phyloP scores from a whole-genome alignment of 768 basidiomycete species.

The Mycena kentingensis region DNA sequence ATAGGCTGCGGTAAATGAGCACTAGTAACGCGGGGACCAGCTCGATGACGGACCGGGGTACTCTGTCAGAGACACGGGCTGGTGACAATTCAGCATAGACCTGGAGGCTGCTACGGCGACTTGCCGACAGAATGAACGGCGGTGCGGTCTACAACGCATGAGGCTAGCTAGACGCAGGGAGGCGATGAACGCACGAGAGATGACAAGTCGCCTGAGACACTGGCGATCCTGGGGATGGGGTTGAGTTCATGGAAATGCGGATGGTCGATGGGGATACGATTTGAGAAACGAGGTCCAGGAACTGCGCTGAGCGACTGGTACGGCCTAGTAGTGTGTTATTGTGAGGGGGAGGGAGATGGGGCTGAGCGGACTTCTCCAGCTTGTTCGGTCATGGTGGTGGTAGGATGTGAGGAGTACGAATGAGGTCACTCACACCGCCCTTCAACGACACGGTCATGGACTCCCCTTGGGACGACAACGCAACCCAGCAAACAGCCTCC shows the following conservation, averaged over 20 bases:
- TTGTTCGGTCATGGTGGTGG: conserved; percentile 35
- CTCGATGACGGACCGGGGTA: conserved; percentile 67
- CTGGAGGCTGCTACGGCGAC: not conserved
- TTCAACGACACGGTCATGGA: conserved; percentile 39
- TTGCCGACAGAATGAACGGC: conserved; percentile 80
- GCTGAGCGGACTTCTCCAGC: conserved; percentile 41
- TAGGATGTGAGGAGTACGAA: not conserved
- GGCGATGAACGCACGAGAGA: conserved; percentile 46
- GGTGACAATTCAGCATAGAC: not conserved
- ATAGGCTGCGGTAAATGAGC: conserved; percentile 61
- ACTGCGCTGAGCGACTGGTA: conserved; percentile 80
- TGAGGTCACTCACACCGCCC: not conserved
- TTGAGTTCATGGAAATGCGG: conserved; percentile 10
- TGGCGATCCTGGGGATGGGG: conserved; percentile 61
- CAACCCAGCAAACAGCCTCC: conserved; percentile 32
- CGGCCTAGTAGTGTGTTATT: conserved; percentile 48
- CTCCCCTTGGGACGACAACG: conserved; percentile 62
- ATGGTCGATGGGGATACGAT: conserved; percentile 54
- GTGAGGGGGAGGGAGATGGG: conserved; percentile 26
- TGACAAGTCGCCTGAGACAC: conserved; percentile 86
- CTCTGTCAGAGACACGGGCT: conserved; percentile 84
- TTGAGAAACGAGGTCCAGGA: conserved; percentile 93
- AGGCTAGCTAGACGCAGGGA: not conserved
- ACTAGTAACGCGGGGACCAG: conserved; percentile 7
- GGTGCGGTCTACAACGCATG: conserved; percentile 43